Evolutionary conservation across 1,284 basidiomycete genomes (phyloP), one percentile per base, ranked within the genome.

Genomic region (Cryptococcus maquisensis): DNA sequence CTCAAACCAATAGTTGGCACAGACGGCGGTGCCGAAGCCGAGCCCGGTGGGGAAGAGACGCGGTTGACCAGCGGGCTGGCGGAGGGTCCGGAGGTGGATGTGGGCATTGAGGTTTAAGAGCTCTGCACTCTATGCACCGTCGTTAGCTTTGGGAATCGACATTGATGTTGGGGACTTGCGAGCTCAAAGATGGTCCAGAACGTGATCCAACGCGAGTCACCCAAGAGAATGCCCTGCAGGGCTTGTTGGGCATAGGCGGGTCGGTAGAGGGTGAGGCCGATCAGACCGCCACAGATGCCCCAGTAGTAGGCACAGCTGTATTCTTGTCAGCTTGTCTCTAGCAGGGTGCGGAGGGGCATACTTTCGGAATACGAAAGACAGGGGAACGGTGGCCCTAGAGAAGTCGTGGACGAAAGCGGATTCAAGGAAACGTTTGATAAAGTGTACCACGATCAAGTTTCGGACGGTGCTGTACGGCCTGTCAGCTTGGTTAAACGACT

Each of bases 1-100:
- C 77, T 98, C 96, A 71, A 95, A 98, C 71, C 91, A 86, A 78
- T 99, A 98, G 76, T 98, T 98, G 32, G 96, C 92, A 79, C 85
- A 90, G 6, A 89, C 88, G 39, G 96, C 84, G 39, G 85, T 77
- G 55, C 84, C 81, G 77, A 98, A 99, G 3, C 90, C 90, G 46
- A 78, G 77, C 2, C 81, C 95, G 24, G 81, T 79, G 0, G 96
- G 95, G 66, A 97, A 87, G 24, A 83, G 86, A 54, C 95, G 86
- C 54, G 82, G 84, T 56, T 83, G 86, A 8, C 90, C 86, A 16
- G 90, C 88, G 16, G 83, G 82, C 0, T 91, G 89, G 24, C 96
- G 86, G 41, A 98, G 83, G 51, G 82, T 81, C 47, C 90, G 86
- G 35, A 97, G 81, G 36, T 84, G 91, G 54, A 94, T 64, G 73